Evolutionary conservation across 2,329 filamentous ascomycete genomes (phyloP).

Genomic region (Acephala macrosclerotiorum): DNA sequence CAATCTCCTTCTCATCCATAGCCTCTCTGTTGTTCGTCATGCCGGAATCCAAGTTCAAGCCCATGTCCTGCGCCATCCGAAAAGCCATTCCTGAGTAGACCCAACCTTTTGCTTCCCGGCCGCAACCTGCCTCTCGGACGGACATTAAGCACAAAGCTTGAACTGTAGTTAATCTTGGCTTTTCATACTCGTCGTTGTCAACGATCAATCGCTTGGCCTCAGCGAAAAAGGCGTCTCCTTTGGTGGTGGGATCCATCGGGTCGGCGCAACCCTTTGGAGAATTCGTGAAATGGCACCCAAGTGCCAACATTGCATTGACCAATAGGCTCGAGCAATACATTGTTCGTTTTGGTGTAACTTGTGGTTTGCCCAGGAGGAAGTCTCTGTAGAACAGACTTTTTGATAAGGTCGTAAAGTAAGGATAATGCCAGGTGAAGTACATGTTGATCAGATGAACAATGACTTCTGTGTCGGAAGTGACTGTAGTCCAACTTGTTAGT

Average conservation of each 20-base stretch:
- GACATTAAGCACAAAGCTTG: conserved; percentile 96
- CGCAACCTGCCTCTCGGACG: conserved; percentile 93
- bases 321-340: conserved; percentile 88
- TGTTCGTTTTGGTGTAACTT: conserved; percentile 58
- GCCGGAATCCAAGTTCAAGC: conserved; percentile 83
- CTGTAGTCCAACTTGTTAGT: conserved; percentile 85
- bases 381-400: conserved; percentile 88
- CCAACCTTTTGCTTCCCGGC: conserved; percentile 94
- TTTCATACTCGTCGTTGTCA: conserved; percentile 92
- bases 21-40: conserved; percentile 65
- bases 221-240: conserved; percentile 94
- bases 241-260: conserved; percentile 79
- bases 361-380: conserved; percentile 75
- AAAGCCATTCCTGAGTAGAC: conserved; percentile 99
- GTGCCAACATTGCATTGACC: conserved; percentile 91
- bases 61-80: conserved; percentile 94
- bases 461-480: conserved; percentile 80
- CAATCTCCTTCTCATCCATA: conserved; percentile 82
- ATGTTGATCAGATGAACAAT: conserved; percentile 91
- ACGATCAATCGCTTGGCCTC: conserved; percentile 91
- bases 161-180: conserved; percentile 85
- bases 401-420: conserved; percentile 91
- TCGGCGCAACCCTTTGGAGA: conserved; percentile 74
- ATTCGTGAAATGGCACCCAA: conserved; percentile 93
- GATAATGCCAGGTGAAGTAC: conserved; percentile 99